Conservation (phyloP, 148 eudicot species). For the Beta vulgaris region DNA sequence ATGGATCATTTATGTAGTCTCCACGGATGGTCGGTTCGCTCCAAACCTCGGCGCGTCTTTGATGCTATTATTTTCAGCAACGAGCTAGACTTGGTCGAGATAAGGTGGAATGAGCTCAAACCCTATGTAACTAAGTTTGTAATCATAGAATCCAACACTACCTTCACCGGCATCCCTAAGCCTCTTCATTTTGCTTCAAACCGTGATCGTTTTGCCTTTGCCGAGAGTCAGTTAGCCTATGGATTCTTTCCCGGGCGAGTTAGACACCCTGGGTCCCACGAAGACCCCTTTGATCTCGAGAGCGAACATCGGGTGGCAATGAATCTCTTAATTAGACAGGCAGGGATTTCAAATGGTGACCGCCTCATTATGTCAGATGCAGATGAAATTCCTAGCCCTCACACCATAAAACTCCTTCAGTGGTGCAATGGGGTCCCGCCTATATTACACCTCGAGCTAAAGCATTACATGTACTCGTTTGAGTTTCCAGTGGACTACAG, state of each 20-base stretch:
- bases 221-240: constrained; percentile 52
- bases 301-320: constrained; percentile 56
- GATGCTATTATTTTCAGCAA: constrained; percentile 82
- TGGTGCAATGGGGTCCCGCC: constrained; percentile 81
- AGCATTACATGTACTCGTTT: constrained; percentile 79
- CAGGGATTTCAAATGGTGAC: constrained; percentile 68
- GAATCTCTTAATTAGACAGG: constrained; percentile 48
- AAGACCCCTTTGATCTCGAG: constrained; percentile 66
- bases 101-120: constrained; percentile 75
- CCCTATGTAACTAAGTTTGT: constrained; percentile 77
- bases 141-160: constrained; percentile 73
- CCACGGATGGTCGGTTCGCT: constrained; percentile 75
- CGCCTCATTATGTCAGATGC: constrained; percentile 75
- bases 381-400: constrained; percentile 86
- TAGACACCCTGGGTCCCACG: constrained; percentile 25
- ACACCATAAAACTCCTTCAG: constrained; percentile 67
- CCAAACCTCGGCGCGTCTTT: constrained; percentile 69
- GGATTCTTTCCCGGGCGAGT: constrained; percentile 52
- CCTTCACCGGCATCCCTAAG: constrained; percentile 83
- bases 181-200: constrained; percentile 60
- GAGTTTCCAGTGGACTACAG: constrained; percentile 87
- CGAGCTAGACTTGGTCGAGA: constrained; percentile 81
- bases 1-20: constrained; percentile 66
- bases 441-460: constrained; percentile 64
- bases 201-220: constrained; percentile 55